Conservation (phyloP, 352 stramenopile genomes). For the Pythium aquatile region DNA sequence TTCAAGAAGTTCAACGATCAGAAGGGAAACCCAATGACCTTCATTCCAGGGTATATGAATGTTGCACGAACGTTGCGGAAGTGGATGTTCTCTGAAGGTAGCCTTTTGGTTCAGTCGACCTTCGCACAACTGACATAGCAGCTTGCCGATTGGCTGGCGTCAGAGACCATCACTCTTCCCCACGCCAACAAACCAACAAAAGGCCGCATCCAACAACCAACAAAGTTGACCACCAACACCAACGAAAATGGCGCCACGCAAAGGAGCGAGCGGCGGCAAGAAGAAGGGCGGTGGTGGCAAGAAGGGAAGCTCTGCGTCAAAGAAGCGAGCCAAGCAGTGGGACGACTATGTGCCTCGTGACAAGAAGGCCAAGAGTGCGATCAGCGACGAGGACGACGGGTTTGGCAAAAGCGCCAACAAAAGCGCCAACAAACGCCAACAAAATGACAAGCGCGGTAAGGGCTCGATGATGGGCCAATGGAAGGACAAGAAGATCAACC, state of each 20-base stretch:
- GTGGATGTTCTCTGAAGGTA: too few species aligned
- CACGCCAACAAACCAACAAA: conserved; percentile 18
- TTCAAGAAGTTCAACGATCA: not conserved
- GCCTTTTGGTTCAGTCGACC: too few species aligned
- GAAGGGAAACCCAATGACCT: not conserved
- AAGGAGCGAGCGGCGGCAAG: conserved; percentile 15
- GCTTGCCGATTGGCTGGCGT: not conserved
- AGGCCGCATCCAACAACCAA: not conserved
- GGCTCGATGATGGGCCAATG: conserved; percentile 75
- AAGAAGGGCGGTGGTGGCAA: conserved; percentile 21
- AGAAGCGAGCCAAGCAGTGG: conserved; percentile 26
- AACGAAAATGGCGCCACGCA: conserved; percentile 17
- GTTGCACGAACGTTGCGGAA: too few species aligned
- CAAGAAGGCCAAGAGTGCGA: conserved; percentile 5
- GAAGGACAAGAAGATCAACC: conserved; percentile 59
- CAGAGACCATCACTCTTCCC: not conserved
- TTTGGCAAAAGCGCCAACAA: not conserved
- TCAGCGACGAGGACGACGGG: conserved; percentile 4
- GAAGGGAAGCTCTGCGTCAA: conserved; percentile 14
- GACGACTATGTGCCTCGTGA: conserved; percentile 22
- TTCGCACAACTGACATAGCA: too few species aligned
- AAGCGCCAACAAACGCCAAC: conserved; percentile 8
- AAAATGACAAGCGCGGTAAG: not conserved
- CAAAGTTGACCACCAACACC: not conserved
- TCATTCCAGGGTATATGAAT: not conserved